Evolutionary conservation across 164 flowering plant species (phyloP).

Genomic region (Platanus orientalis): DNA sequence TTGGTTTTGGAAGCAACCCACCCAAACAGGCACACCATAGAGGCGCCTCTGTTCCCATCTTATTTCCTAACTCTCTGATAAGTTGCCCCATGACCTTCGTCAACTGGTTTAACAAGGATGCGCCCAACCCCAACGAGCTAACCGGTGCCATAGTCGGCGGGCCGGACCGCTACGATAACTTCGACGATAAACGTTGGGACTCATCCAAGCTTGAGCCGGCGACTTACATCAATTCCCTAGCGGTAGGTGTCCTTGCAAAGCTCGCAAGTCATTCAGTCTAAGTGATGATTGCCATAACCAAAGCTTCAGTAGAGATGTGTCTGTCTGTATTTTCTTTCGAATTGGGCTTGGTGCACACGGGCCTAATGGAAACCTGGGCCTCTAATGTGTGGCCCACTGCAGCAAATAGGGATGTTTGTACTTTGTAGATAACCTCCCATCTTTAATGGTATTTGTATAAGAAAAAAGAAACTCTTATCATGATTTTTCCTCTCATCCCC

Average conservation of each 20-base stretch:
- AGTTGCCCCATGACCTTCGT: slow-evolving; percentile 67
- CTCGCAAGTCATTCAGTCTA: slow-evolving; percentile 16
- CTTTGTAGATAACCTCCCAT: no score
- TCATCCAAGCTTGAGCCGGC: slow-evolving; percentile 61
- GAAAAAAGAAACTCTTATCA: no score
- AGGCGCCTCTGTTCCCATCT: slow-evolving; percentile 67
- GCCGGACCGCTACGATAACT: slow-evolving; percentile 68
- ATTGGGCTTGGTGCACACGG: no score
- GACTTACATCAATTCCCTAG: slow-evolving; percentile 65
- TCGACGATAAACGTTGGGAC: slow-evolving; percentile 50
- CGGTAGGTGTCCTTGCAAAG: slow-evolving; percentile 45
- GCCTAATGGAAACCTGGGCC: no score
- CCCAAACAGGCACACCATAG: slow-evolving; percentile 84
- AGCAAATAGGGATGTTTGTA: no score
- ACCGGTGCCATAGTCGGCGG: slow-evolving; percentile 95
- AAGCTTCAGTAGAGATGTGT: no score
- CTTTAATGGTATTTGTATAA: no score
- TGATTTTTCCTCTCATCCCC: no score
- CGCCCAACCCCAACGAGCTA: slow-evolving; percentile 72
- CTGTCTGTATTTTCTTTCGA: no score
- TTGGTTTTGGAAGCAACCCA: slow-evolving; percentile 71
- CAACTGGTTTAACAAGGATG: slow-evolving; percentile 36
- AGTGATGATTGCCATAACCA: no score
- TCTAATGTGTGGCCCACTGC: no score
- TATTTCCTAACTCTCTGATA: slow-evolving; percentile 13